Evolutionary conservation across 2,329 filamentous ascomycete genomes (phyloP), one percentile per base, ranked within the genome.

Genomic region (Neofusicoccum parvum): DNA sequence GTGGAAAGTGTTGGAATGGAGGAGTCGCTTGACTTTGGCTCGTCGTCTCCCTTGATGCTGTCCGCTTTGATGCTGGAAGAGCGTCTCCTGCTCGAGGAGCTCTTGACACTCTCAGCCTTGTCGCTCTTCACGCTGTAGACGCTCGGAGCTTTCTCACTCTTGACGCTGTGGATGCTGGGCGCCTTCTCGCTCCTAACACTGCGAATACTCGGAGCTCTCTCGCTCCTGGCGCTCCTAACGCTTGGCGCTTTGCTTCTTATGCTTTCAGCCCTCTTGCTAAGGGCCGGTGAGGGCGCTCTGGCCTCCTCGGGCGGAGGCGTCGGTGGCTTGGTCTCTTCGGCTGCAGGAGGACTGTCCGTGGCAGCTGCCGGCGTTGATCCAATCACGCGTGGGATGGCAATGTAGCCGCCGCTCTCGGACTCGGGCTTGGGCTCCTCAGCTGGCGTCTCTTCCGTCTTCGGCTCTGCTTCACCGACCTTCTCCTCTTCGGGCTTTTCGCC

Each of bases 31-130:
- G 62, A 17, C 32, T 48, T 49, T 1, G 41, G n/a, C 6, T 23
- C 34, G 5, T 65, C 51, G 20, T 39, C 59, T 10, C 17, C 39
- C 5, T 39, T 59, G 45, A 53, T 27, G 63, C 63, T 32, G 15
- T 37, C 53, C 3, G 41, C 51, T 15, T 46, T 58, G 9, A 37
- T 9, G 15, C 63, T 59, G 14, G 63, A 54, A 0, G 51, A 46
- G 27, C 27, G 27, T 32, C 27, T 32, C 6, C 27, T 9, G 20
- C 63, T 59, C n/a, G 63, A 54, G 0, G 51, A 46, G 34, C 53
- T 54, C 50, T 54, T 65, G 27, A 60, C 27, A n/a, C 63, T 59
- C 14, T 53, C 62, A 10, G 62, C 48, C 46, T 65, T 65, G 37
- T 39, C 15, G 37, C 53, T 60, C n/a, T 45, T 43, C 27, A 5